phyloP scores from a whole-genome alignment of 225 moss, liverwort and hornwort species.

The Bryoerythrophyllum caledonicum region DNA sequence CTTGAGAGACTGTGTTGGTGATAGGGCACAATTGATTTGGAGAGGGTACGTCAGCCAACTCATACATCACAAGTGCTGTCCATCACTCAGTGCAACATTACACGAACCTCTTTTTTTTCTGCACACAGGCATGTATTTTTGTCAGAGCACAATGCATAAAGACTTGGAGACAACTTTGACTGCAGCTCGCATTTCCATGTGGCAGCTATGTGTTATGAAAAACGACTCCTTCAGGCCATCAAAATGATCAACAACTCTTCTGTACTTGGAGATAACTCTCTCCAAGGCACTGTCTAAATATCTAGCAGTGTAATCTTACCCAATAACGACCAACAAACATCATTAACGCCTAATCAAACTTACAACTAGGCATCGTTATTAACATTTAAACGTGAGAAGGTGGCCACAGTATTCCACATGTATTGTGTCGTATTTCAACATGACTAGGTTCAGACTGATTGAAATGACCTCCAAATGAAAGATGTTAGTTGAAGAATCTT shows the following conservation, averaged over 20 bases:
- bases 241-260: neutral
- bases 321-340: too few relatives aligned
- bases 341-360: too few relatives aligned
- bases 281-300: too few relatives aligned
- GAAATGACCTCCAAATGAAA: too few relatives aligned
- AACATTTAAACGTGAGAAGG: too few relatives aligned
- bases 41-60: neutral
- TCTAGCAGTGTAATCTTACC: too few relatives aligned
- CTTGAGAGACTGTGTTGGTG: neutral
- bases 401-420: too few relatives aligned
- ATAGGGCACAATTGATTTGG: neutral
- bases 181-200: neutral
- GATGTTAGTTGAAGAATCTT: too few relatives aligned
- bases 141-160: constrained; percentile 1
- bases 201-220: neutral
- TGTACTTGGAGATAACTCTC: neutral
- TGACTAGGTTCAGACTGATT: too few relatives aligned
- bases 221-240: neutral
- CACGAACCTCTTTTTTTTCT: neutral
- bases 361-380: too few relatives aligned
- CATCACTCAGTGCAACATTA: neutral
- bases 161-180: neutral
- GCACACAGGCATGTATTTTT: neutral
- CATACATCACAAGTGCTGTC: neutral
- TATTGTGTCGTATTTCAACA: too few relatives aligned